Evolutionary conservation across 495 filamentous ascomycete species (phyloP), one percentile per base, ranked within the genome.

Genomic region (Schizothecium vesticola): DNA sequence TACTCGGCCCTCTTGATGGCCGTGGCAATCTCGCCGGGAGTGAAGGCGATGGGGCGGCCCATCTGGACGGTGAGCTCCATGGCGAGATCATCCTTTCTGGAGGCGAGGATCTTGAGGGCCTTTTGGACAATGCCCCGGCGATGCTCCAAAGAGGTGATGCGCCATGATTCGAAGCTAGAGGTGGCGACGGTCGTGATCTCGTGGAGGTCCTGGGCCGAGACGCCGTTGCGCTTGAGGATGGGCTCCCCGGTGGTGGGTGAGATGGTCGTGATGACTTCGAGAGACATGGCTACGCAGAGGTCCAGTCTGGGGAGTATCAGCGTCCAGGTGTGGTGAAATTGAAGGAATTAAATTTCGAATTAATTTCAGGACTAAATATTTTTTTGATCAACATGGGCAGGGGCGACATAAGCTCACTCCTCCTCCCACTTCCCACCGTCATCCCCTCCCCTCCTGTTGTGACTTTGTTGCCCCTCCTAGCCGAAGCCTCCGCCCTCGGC

Each of bases 51-150:
- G 21, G 94, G 94, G 19, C 94, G 85, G 63, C 94, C 94, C 94
- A 97, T 97, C 80, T 97, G 92, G 79, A 94, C 89, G 0, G 92
- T 96, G 51, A 97, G 78, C 75, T 96, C 93, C 66, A 82, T 84
- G 4, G 88, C 92, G n/a, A 97, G 80, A 25, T 88, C 89, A 90
- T 97, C 90, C 72, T 92, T 83, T 71, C 86, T 88, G 56, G 88
- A 82, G 5, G 79, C 79, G 29, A 97, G 82, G 10, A 92, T 76
- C 58, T 86, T 79, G 16, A 97, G 77, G 1, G 93, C 92, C 70
- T 89, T 91, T 69, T 83, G 85, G 70, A 97, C 88, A 66, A 96
- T 92, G 59, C 84, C 83, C 73, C 96, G 88, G 26, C 94, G 86
- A 51, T 91, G 81, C 33, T 81, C 75, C 19, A 97, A 82, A 9